These are phyloP conservation scores for Crithidia acanthocephali DNA, from an alignment of 208 protist genomes.

Conservation along the genomic window DNA sequence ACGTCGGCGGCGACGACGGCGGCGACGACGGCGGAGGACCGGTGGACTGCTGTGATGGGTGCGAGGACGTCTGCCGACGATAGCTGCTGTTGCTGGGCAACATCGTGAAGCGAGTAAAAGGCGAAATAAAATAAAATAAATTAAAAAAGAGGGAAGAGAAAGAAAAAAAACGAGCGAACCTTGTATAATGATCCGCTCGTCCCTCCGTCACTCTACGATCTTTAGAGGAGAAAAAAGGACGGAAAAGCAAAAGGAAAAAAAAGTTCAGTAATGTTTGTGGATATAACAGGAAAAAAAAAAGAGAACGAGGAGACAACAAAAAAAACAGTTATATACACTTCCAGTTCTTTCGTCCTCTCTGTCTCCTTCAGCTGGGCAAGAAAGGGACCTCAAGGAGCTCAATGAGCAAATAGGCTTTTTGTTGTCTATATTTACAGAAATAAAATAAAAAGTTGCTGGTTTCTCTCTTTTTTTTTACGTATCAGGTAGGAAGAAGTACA, in stretches of 20 bases:
- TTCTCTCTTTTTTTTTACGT: no score
- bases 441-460: no score
- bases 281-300: neutral
- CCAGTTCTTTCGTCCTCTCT: no score
- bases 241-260: neutral
- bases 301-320: neutral
- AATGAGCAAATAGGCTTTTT: no score
- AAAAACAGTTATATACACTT: no score
- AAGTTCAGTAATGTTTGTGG: neutral
- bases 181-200: neutral
- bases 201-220: neutral
- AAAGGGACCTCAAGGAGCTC: no score
- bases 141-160: neutral
- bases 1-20: neutral
- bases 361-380: no score
- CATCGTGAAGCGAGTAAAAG: slow-evolving; percentile 2
- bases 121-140: neutral
- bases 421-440: no score
- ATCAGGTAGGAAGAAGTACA: no score
- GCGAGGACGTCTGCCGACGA: neutral
- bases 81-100: neutral
- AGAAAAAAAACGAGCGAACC: neutral
- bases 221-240: neutral
- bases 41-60: neutral
- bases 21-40: neutral